Evolutionary conservation across 495 filamentous ascomycete genomes (phyloP).

Genomic region (Penicillium manginii): DNA sequence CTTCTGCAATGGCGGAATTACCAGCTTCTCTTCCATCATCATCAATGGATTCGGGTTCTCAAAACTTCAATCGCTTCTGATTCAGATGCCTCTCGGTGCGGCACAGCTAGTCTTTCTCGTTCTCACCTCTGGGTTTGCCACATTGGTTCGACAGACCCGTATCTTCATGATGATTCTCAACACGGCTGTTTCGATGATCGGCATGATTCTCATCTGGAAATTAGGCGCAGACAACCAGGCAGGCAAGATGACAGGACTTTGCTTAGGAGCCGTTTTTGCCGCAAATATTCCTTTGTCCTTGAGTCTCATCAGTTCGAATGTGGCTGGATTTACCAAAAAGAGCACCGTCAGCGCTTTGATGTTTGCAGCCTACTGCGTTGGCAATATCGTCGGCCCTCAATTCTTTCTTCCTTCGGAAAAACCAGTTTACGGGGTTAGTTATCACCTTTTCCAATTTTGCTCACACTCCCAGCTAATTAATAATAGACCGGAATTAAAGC

Average conservation of each 20-base stretch:
- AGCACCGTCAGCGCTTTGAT: constrained; percentile 44
- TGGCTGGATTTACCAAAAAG: constrained; percentile 70
- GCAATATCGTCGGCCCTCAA: constrained; percentile 45
- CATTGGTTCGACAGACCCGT: constrained; percentile 26
- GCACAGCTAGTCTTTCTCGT: constrained; percentile 44
- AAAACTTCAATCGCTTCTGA: constrained; percentile 39
- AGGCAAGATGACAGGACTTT: constrained; percentile 59
- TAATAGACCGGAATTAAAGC: constrained; percentile 36
- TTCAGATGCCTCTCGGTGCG: constrained; percentile 40
- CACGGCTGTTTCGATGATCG: constrained; percentile 45
- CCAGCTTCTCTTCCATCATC: constrained; percentile 48
- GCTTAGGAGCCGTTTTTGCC: constrained; percentile 52
- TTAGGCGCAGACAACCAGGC: constrained; percentile 53
- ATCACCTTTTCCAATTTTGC: not conserved
- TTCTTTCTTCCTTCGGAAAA: constrained; percentile 38
- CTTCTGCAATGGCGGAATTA: constrained; percentile 50
- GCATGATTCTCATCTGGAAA: constrained; percentile 61
- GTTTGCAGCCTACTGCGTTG: constrained; percentile 43
- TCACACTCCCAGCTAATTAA: too few relatives aligned
- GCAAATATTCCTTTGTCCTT: constrained; percentile 60
- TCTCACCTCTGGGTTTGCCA: constrained; percentile 35
- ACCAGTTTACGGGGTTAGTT: constrained; percentile 38
- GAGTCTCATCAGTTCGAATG: constrained; percentile 60
- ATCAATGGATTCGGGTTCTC: constrained; percentile 46
- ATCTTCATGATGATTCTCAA: constrained; percentile 42